Evolutionary conservation across 2,329 filamentous ascomycete genomes (phyloP), one percentile per base, ranked within the genome.

Genomic region (Moelleriella libera): DNA sequence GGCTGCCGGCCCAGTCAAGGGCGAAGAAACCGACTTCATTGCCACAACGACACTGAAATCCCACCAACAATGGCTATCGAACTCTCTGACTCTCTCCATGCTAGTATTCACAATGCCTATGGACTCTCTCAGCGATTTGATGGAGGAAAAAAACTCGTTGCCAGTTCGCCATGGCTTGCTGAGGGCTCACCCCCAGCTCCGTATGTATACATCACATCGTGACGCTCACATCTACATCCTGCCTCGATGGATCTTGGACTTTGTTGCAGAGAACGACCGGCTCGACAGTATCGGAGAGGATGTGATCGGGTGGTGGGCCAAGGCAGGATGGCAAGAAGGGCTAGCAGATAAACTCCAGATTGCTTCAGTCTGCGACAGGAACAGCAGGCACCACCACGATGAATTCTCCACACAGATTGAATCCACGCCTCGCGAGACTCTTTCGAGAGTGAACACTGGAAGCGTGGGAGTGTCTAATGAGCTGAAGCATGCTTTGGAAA

Each of bases 141-240:
- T 80, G 40, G 86, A 90, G 55, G 81, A 84, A 41, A 79, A 83
- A 54, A 86, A 84, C 52, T 75, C 76, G 10, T 72, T 89, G 44
- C 80, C 85, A 1, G 66, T 94, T 42, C 80, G 90, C 3, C 83
- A 90, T 57, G 80, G 81, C 4, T 72, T 96, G 31, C 68, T 96
- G 10, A 76, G 80, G 49, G 79, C 78, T 53, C 82, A 94, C 58
- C 80, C 86, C 8, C 78, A 80, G 34, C 72, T 94, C 41, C 83
- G 83, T 55, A 83, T 96, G 74, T 73, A 89, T 50, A 90, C 82
- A 11, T 87, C 82, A 4, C 83, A 94, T 61, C 79, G 92, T 41
- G 90, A 97, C 61, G 86, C 90, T 0, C 90, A 97, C 60, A 83
- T 97, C 49, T 98, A 98, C 64, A 80, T 98, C 52, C 86, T 98